phyloP scores from a whole-genome alignment of 1,284 basidiomycete genomes.

The Inonotus hispidus region DNA sequence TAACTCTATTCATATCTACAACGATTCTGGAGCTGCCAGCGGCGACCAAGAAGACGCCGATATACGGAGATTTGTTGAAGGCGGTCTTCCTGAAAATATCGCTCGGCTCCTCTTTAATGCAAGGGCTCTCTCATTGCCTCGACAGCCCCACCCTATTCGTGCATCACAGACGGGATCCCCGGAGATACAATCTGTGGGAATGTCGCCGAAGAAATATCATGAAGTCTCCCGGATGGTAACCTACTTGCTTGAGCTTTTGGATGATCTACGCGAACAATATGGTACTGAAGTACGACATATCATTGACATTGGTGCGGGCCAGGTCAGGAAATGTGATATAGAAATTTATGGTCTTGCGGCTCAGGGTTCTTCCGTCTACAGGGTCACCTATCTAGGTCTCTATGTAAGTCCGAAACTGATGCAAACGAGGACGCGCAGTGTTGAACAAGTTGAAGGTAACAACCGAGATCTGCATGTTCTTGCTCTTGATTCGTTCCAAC shows the following conservation, averaged over 20 bases:
- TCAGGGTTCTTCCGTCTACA: not conserved
- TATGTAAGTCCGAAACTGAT: constrained; percentile 6
- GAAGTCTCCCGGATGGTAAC: constrained; percentile 44
- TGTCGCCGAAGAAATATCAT: constrained; percentile 52
- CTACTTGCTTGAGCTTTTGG: constrained; percentile 31
- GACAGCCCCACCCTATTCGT: not conserved
- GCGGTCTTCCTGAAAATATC: not conserved
- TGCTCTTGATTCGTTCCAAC: constrained; percentile 43
- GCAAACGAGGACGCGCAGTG: not conserved
- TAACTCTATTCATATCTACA: not conserved
- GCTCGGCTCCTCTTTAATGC: not conserved
- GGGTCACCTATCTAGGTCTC: constrained; percentile 9
- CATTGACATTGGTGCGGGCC: constrained; percentile 51
- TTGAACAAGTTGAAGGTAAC: constrained; percentile 27
- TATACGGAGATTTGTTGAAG: not conserved
- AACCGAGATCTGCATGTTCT: constrained; percentile 37
- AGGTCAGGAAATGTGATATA: constrained; percentile 31
- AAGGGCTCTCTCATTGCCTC: constrained; percentile 9
- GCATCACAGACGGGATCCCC: not conserved
- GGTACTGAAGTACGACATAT: constrained; percentile 28
- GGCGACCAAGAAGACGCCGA: not conserved
- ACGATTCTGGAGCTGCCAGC: not conserved
- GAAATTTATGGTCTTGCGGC: not conserved
- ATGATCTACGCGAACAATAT: constrained; percentile 19
- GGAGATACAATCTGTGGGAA: constrained; percentile 27